These are phyloP conservation scores for Sclerotinia subarctica DNA, from an alignment of 2,329 filamentous ascomycete genomes.

Conservation along the genomic window DNA sequence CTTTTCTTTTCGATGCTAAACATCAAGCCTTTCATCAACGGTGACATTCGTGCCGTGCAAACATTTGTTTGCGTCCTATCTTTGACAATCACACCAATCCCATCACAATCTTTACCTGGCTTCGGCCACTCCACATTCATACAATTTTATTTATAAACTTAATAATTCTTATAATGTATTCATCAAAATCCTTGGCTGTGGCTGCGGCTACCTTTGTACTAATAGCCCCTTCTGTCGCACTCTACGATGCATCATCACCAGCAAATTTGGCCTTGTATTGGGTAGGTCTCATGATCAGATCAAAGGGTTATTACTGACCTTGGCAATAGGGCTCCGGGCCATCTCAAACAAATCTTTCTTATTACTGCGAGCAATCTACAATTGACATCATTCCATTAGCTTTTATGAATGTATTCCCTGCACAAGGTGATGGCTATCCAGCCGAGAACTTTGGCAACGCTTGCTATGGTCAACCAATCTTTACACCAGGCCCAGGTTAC, in stretches of 20 bases:
- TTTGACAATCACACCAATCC: constrained; percentile 34
- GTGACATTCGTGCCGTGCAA: constrained; percentile 33
- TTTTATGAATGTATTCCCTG: constrained; percentile 44
- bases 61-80: constrained; percentile 40
- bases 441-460: constrained; percentile 45
- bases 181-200: constrained; percentile 30
- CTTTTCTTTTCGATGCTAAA: constrained; percentile 23
- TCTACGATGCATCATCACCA: constrained; percentile 39
- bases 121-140: constrained; percentile 10
- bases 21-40: constrained; percentile 27
- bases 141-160: constrained; percentile 23
- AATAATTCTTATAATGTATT: constrained; percentile 35
- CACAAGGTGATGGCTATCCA: constrained; percentile 44
- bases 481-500: constrained; percentile 31
- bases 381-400: constrained; percentile 46
- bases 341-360: constrained; percentile 40
- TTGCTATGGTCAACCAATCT: constrained; percentile 41
- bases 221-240: constrained; percentile 29
- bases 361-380: constrained; percentile 42
- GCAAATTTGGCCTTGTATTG: constrained; percentile 46
- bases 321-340: constrained; percentile 42
- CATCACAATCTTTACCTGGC: constrained; percentile 34
- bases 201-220: constrained; percentile 32
- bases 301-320: constrained; percentile 11
- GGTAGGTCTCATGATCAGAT: constrained; percentile 33